Base-by-base conservation (phyloP, 331 rosid species). In the Rhamnella rubrinervis region DNA sequence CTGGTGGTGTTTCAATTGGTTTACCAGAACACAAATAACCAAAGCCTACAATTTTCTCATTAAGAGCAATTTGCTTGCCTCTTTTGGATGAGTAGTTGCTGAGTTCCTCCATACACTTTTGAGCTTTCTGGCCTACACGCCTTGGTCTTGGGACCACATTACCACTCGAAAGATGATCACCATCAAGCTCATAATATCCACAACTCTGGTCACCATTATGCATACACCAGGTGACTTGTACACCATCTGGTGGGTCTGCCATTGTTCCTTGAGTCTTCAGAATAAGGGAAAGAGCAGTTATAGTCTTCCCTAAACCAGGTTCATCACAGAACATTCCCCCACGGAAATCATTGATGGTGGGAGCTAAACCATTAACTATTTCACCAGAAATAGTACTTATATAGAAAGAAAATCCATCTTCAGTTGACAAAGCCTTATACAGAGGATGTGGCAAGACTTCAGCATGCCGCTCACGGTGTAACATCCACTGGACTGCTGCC, bases 291-390 rank as follows among this genome's bases (percentile, higher is more conserved):
- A 95, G 92, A 55, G 96, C 85, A 35, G 97, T 95, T 74, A 95
- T 91, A 38, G 98, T 95, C 93, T 95, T 95, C 58, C 98, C 98
- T 85, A 95, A 82, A 72, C 98, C 97, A 56, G 98, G 98, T 75
- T 95, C 98, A 60, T 95, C 98, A 74, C 98, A 95, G 60, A 95
- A 95, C 92, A 95, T 76, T 63, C 98, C 98, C 80, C 98, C 98
- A 41, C 77, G 83, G 60, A 95, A 95, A 82, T 95, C 98, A 73
- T 72, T 89, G 75, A 89, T 67, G 41, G 90, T 83, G 68, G 97
- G 98, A 67, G 93, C 76, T 67, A 64, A 74, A 60, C 83, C 90
- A 37, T 73, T 84, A 79, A 83, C 83, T 80, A 95, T 95, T 82
- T 87, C 88, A 60, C 97, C 98, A 50, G 97, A 77, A 66, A 95